Evolutionary conservation across 2,329 filamentous ascomycete genomes (phyloP).

Genomic region (Cladobotryum mycophilum): DNA sequence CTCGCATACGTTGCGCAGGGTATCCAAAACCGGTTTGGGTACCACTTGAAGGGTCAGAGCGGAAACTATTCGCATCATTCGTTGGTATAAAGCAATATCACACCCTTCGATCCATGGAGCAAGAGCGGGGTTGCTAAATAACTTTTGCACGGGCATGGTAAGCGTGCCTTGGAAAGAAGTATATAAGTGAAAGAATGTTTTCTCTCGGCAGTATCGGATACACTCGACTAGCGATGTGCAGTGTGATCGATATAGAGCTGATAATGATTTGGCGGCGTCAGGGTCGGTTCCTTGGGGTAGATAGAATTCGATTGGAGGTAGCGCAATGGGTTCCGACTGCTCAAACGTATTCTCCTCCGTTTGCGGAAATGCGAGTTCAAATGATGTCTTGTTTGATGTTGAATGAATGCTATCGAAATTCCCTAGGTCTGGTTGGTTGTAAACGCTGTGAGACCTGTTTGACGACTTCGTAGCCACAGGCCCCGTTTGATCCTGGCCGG

Average conservation of each 20-base stretch:
- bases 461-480: constrained; percentile 11
- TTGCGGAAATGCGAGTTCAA: constrained; percentile 56
- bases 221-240: constrained; percentile 94
- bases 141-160: constrained; percentile 91
- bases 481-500: constrained; percentile 16
- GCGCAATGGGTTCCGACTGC: constrained; percentile 63
- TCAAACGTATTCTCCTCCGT: constrained; percentile 44
- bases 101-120: constrained; percentile 93
- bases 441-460: constrained; percentile 41
- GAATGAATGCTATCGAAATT: constrained; percentile 54
- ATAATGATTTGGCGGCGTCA: constrained; percentile 79
- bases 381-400: constrained; percentile 50
- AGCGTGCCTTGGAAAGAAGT: constrained; percentile 93
- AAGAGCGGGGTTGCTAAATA: constrained; percentile 74
- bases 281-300: constrained; percentile 75
- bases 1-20: constrained; percentile 79
- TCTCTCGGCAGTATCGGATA: constrained; percentile 92
- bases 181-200: constrained; percentile 92
- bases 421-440: constrained; percentile 51
- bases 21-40: constrained; percentile 79
- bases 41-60: constrained; percentile 87
- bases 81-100: constrained; percentile 92
- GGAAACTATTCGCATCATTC: constrained; percentile 89
- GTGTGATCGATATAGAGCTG: constrained; percentile 85
- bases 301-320: constrained; percentile 84